Base-by-base conservation (phyloP, 345 rosid genomes). In the Pseudoturritis turrita region DNA sequence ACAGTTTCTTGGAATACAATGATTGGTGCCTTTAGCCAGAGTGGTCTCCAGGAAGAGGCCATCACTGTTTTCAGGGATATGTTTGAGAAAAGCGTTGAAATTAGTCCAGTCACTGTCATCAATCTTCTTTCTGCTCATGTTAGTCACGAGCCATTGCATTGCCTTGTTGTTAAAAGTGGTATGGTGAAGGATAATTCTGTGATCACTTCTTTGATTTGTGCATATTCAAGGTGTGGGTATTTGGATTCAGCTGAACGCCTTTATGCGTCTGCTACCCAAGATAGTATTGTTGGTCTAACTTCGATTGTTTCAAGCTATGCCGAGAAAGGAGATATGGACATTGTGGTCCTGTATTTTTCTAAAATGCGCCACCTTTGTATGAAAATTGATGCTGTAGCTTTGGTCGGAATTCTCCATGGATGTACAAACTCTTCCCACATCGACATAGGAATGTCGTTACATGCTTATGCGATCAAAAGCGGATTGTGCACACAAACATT, bases 1-100 rank as follows among this genome's bases (percentile, higher is more conserved):
- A 81, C 79, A 14, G 89, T 85, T 77, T 86, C 98, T 21, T 92
- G 96, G 98, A 92, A 89, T 59, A 87, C 89, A 12, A 84, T 89
- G 89, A 80, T 92, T 39, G 82, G 92, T 64, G 90, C 87, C 0
- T 92, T 83, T 58, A 83, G 85, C 67, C 82, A 83, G 56, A 82
- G 83, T 58, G 86, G 98, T 64, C 74, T 83, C 4, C 76, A 70
- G 37, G 76, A 79, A 19, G 70, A 84, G n/a, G 88, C 87, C 26
- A 72, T 86, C 60, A 8, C 77, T 54, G 75, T 82, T 70, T 88
- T 92, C 63, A 86, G 65, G 61, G 53, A 62, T 61, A 89, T 88
- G 95, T 47, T 72, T 7, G 81, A 67, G 80, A 58, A 62, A 62
- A 52, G 39, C 4, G 77, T 80, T 10, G 84, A 82, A 17, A 78